A percentile compares a stretch with the other conserved stretches of the same genome.
Evolutionary conservation across 495 filamentous ascomycete genomes (phyloP).

Genomic region (Chlorociboria aeruginascens): DNA sequence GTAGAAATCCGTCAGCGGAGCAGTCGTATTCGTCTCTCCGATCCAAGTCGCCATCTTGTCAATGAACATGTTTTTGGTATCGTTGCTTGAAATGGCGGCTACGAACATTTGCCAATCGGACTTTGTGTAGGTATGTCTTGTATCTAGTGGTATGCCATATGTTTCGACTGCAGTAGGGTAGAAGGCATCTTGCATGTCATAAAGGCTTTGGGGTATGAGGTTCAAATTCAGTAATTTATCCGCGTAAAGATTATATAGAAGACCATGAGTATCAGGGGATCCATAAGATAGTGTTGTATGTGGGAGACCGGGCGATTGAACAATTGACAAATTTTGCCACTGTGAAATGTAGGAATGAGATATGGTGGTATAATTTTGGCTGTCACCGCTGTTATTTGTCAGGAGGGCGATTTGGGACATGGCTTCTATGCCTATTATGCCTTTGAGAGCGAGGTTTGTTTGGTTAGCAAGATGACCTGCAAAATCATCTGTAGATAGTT

Average conservation of each 20-base stretch:
- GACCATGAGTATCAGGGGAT: conserved; percentile 38
- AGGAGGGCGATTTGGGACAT: conserved; percentile 69
- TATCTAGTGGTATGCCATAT: conserved; percentile 78
- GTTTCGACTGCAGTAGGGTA: conserved; percentile 61
- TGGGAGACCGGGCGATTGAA: conserved; percentile 44
- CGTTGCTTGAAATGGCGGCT: conserved; percentile 52
- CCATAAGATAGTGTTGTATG: conserved; percentile 62
- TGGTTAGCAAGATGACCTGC: conserved; percentile 82
- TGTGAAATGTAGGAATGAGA: conserved; percentile 61
- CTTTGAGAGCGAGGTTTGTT: conserved; percentile 88
- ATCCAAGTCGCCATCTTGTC: conserved; percentile 63
- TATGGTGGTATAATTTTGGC: conserved; percentile 48
- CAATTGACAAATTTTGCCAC: conserved; percentile 67
- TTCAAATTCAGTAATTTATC: conserved; percentile 64
- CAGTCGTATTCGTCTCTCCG: conserved; percentile 58
- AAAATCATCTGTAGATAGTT: conserved; percentile 90
- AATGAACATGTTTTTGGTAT: conserved; percentile 56
- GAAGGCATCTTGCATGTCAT: conserved; percentile 67
- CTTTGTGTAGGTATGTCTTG: conserved; percentile 72
- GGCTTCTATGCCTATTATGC: conserved; percentile 87
- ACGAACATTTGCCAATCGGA: conserved; percentile 80
- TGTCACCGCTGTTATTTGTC: conserved; percentile 47
- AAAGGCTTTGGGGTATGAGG: conserved; percentile 58
- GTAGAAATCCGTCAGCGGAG: conserved; percentile 71
- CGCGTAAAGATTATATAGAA: conserved; percentile 81